Base-by-base conservation (phyloP, 164 flowering plant genomes). In the Vitis riparia region DNA sequence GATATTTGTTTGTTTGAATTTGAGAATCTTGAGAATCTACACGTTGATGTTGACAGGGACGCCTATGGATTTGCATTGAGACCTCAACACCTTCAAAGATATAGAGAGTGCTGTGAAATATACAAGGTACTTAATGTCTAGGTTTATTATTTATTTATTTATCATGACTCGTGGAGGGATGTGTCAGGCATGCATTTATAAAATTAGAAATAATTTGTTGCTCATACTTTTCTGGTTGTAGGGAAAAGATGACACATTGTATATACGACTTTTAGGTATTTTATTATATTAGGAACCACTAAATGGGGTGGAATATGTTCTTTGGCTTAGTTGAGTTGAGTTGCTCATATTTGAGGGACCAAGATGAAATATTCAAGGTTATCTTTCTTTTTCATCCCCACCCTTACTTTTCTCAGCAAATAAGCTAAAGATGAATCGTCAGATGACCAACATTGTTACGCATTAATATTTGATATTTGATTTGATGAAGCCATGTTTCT, bases 51-150 rank as follows among this genome's bases (percentile, higher is more conserved):
- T 62, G 11, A 70, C 82, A 94, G 99, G 92, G 99, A 95, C 74
- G 82, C 90, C 50, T 92, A 91, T 82, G 98, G 98, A 63, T 94
- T 94, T 82, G 85, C 98, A 69, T 81, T 94, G 79, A 93, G 98
- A 77, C 97, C 98, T 62, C 97, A 94, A 68, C 91, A 91, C 76
- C 62, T 86, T 71, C 93, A 94, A 73, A 81, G 88, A 75, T 94
- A 85, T 68, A 75, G 78, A 68, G 95, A 95, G 75, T 93, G 91
- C 64, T 80, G 89, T 68, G 68, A 68, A 48, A 93, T 95, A 64
- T 95, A 77, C 69, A 78, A 82, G 85, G 87, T 84, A 68, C 32
- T 11, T 50, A 13, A 37, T 48, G 16, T 30, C 15, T 51, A 3
- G 13, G 52, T 55, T 48, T 32, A 12, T 70, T 27, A 9, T 32